phyloP scores from a whole-genome alignment of 2,329 filamentous ascomycete species.

The Clonostachys byssicola region DNA sequence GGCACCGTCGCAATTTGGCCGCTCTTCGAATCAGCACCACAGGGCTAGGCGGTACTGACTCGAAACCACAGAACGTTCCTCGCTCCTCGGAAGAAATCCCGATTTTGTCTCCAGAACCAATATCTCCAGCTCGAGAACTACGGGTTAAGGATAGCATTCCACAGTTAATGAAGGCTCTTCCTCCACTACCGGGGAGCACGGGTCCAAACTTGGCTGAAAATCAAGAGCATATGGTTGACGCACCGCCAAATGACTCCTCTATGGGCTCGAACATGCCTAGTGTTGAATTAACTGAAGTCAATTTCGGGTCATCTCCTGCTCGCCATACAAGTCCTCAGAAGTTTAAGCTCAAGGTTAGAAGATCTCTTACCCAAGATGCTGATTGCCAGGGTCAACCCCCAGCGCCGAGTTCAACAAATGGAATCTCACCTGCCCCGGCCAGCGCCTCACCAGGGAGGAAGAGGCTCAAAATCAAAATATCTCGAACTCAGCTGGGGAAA shows the following conservation, averaged over 20 bases:
- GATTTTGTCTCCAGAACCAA: conserved; percentile 41
- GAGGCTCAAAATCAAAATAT: conserved; percentile 24
- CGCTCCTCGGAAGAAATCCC: conserved; percentile 11
- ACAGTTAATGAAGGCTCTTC: conserved; percentile 47
- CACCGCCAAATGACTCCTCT: too few species aligned
- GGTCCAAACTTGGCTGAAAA: background rate
- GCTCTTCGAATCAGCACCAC: background rate
- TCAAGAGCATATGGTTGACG: background rate
- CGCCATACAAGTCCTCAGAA: too few species aligned
- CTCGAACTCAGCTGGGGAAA: conserved; percentile 18
- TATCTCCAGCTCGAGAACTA: conserved; percentile 38
- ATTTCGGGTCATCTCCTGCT: too few species aligned
- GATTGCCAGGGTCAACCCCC: too few species aligned
- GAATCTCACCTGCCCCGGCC: too few species aligned
- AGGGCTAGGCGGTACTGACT: background rate
- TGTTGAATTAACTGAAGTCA: too few species aligned
- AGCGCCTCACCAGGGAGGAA: background rate
- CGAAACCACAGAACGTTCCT: conserved; percentile 1
- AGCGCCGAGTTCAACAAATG: too few species aligned
- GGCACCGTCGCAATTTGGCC: conserved; percentile 3
- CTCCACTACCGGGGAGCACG: conserved; percentile 29
- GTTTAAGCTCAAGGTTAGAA: too few species aligned
- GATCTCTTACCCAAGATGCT: too few species aligned
- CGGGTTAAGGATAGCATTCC: conserved; percentile 44
- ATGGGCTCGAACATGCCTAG: too few species aligned